Base-by-base conservation (phyloP, 208 protist species). In the Trypanosoma scelopori region DNA sequence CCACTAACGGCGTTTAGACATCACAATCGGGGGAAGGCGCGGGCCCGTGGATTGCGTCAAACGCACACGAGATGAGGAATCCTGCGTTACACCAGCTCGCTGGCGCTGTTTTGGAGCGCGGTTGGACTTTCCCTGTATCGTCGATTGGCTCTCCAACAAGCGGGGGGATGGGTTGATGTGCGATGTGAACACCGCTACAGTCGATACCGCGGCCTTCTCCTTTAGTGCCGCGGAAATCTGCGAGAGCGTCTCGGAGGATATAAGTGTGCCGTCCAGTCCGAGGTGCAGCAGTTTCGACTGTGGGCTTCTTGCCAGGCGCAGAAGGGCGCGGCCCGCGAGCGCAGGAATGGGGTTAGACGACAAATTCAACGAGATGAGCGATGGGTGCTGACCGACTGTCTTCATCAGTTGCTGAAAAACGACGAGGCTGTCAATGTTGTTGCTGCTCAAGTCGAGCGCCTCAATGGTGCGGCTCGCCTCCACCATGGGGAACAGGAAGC, bases 341-440 rank as follows among this genome's bases (percentile, higher is more conserved):
- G 84, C 69, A 0, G 89, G 89, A 41, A 94, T 89, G 1, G 89
- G 89, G 60, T 94, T 94, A 60, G 82, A 65, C 3, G 84, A 89
- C 3, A 94, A 61, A 63, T 91, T 77, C 52, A 94, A 58, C 27
- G 79, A 81, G 16, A 66, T 41, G 15, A 94, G 37, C 12, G 77
- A 71, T 22, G 83, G 85, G 60, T 92, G 89, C 25, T 68, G 62
- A 9, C 65, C 55, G 3, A 85, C 72, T 13, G 78, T 66, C 56
- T 81, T 79, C 20, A 89, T 48, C 13, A 94, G 65, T 9, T 67
- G 66, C 73, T 94, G 89, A n/a, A 94, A 76, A 7, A 86, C 16
- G 18, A 52, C 78, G 16, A 94, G 62, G 43, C 52, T 87, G 55
- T 84, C 77, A 50, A 94, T 91, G 69, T 87, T 87, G 64, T 94